phyloP scores from a whole-genome alignment of 192 early-diverging fungal genomes.

The Diversispora eburnea region DNA sequence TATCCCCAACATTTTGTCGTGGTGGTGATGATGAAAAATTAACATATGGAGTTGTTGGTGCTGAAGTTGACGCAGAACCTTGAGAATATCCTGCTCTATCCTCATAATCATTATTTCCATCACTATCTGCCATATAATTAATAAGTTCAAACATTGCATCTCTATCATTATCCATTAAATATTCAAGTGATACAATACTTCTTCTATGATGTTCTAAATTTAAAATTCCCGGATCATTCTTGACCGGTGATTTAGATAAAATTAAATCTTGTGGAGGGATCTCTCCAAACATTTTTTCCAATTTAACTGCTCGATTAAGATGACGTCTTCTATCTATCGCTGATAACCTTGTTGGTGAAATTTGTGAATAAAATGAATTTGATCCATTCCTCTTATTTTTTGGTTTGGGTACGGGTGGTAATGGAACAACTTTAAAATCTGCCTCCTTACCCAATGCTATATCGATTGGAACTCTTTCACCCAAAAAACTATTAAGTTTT shows the following conservation, averaged over 20 bases:
- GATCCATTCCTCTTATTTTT: neutral
- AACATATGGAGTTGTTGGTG: slow-evolving; percentile 15
- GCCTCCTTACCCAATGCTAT: slow-evolving; percentile 14
- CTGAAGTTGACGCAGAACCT: neutral
- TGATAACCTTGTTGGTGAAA: slow-evolving; percentile 26
- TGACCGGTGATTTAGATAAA: neutral
- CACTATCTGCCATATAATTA: slow-evolving; percentile 22
- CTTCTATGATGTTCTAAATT: slow-evolving; percentile 17
- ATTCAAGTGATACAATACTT: slow-evolving; percentile 21
- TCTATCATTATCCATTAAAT: slow-evolving; percentile 30
- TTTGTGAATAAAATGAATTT: neutral
- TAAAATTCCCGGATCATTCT: neutral
- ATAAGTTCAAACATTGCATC: slow-evolving; percentile 22
- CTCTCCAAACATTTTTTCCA: slow-evolving; percentile 42
- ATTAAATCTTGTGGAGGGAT: slow-evolving; percentile 33
- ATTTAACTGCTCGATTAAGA: slow-evolving; percentile 35
- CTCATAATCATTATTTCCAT: slow-evolving; percentile 8
- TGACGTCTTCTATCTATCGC: slow-evolving; percentile 35
- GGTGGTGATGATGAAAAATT: too few relatives aligned
- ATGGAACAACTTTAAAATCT: neutral
- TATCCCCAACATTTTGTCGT: neutral
- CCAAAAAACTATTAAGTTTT: slow-evolving; percentile 45
- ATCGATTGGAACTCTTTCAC: slow-evolving; percentile 38
- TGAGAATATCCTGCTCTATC: neutral
- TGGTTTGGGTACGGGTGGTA: neutral